Evolutionary conservation across 1,284 basidiomycete species (phyloP).

Genomic region (Melampsora americana): DNA sequence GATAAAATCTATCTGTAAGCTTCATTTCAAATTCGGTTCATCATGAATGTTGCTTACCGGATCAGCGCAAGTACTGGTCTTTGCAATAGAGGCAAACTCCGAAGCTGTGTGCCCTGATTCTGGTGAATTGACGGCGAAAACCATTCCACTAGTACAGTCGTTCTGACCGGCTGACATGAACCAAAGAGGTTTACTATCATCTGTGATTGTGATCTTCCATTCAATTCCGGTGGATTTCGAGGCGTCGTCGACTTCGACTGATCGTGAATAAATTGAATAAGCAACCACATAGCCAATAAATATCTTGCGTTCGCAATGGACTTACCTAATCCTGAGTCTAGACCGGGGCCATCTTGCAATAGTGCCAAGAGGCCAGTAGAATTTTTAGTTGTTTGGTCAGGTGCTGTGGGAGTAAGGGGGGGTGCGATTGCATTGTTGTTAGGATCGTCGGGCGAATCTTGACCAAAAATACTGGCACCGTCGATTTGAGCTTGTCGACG

Average conservation of each 20-base stretch:
- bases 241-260: conserved; percentile 30
- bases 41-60: conserved; percentile 17
- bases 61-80: conserved; percentile 24
- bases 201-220: conserved; percentile 34
- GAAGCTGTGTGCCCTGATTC: conserved; percentile 24
- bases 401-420: too few species aligned
- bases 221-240: conserved; percentile 23
- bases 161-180: conserved; percentile 40
- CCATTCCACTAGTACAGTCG: conserved; percentile 40
- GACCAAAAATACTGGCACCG: background rate
- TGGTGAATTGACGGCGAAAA: conserved; percentile 38
- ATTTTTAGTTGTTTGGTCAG: too few species aligned
- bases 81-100: conserved; percentile 27
- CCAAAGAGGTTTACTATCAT: conserved; percentile 42
- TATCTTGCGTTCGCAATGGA: background rate
- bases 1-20: background rate
- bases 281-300: background rate
- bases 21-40: background rate
- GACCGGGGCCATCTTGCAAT: background rate
- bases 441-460: background rate
- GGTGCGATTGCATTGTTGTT: too few species aligned
- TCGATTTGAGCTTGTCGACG: background rate
- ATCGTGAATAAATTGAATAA: background rate
- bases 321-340: conserved; percentile 39
- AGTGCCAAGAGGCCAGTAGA: background rate